Percentiles rank a stretch among this genome's conserved stretches.
Conservation (phyloP, 495 filamentous ascomycete genomes). For the Aspergillus sclerotioniger region DNA sequence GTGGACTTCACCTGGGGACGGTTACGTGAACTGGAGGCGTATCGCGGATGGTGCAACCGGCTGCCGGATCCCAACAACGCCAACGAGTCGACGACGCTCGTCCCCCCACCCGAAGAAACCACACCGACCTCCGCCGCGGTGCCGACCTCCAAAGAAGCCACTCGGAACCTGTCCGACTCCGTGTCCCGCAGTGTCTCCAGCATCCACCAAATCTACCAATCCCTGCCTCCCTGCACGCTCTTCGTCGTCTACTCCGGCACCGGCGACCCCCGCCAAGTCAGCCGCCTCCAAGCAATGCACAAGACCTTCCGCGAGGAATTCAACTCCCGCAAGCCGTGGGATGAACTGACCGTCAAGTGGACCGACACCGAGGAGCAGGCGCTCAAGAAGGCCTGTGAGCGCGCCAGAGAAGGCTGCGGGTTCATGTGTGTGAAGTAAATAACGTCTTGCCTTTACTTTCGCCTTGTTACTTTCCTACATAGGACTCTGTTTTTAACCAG, state of each 20-base stretch:
- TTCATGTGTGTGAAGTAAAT: constrained; percentile 75
- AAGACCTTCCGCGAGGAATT: constrained; percentile 74
- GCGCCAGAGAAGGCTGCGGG: constrained; percentile 73
- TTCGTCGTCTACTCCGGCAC: constrained; percentile 87
- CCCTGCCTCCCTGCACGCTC: constrained; percentile 77
- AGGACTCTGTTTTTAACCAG: background rate
- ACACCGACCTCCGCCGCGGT: constrained; percentile 17
- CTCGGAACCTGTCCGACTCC: constrained; percentile 35
- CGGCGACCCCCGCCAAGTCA: constrained; percentile 80
- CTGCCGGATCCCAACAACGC: constrained; percentile 46
- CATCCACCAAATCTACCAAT: constrained; percentile 68
- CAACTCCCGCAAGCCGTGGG: constrained; percentile 73
- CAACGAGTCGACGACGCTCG: constrained; percentile 49
- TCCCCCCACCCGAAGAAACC: constrained; percentile 26
- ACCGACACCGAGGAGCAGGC: constrained; percentile 83
- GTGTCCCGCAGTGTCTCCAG: constrained; percentile 52
- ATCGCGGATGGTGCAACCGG: constrained; percentile 79
- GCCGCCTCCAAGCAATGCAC: constrained; percentile 70
- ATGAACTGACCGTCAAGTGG: constrained; percentile 84
- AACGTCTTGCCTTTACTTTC: background rate
- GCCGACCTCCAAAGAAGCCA: constrained; percentile 4
- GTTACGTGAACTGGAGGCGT: constrained; percentile 77
- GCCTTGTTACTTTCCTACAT: background rate
- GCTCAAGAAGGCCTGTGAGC: constrained; percentile 64
- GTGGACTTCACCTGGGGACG: constrained; percentile 90